Evolutionary conservation across 495 filamentous ascomycete genomes (phyloP).

Genomic region (Penicilliopsis zonata): DNA sequence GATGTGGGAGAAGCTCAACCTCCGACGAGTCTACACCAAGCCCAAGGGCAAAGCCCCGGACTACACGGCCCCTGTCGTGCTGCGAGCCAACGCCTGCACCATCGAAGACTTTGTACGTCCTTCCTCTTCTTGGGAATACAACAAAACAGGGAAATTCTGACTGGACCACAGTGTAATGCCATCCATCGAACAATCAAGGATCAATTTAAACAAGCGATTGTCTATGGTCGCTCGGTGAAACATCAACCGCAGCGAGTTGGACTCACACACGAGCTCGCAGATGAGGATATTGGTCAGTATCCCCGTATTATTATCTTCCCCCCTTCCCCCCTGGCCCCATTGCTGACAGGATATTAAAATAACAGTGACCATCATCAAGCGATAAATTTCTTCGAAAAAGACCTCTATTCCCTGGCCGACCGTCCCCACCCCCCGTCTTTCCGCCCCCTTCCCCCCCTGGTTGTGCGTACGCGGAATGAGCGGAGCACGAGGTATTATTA

Average conservation of each 20-base stretch:
- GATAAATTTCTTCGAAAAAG: conserved; percentile 41
- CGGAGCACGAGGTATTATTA: no score
- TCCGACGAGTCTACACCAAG: conserved; percentile 93
- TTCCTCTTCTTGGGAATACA: conserved; percentile 1
- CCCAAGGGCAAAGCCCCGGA: conserved; percentile 92
- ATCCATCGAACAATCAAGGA: conserved; percentile 96
- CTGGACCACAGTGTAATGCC: conserved; percentile 62
- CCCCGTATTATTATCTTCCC: no score
- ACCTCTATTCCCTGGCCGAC: no score
- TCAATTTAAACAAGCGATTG: conserved; percentile 88
- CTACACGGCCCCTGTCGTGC: conserved; percentile 83
- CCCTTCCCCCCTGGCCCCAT: no score
- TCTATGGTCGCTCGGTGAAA: conserved; percentile 96
- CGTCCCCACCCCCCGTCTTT: no score
- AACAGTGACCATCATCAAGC: conserved; percentile 88
- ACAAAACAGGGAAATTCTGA: conserved; percentile 11
- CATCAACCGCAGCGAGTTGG: conserved; percentile 97
- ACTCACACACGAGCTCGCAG: conserved; percentile 77
- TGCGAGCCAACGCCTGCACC: conserved; percentile 68
- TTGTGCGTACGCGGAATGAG: no score
- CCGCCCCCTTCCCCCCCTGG: no score
- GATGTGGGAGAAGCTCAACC: conserved; percentile 95
- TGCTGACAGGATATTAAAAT: conserved; percentile 2
- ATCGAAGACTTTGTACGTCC: conserved; percentile 90
- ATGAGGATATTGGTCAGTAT: conserved; percentile 91